Percentiles rank a stretch among this genome's conserved stretches.
Evolutionary conservation across 306 rosid genomes (phyloP).

Genomic region (Rosa rugosa): DNA sequence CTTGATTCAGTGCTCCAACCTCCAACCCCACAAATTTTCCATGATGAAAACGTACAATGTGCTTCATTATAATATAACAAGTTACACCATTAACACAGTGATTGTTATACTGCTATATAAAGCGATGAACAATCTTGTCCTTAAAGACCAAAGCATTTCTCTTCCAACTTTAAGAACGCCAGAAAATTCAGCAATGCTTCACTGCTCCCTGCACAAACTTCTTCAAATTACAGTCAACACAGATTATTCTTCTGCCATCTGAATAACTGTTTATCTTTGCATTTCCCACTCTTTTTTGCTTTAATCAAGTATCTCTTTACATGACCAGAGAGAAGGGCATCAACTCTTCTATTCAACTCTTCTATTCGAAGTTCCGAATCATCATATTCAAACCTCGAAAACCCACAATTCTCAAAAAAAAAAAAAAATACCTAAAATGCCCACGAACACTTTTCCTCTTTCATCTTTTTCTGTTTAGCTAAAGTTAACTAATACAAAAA

Average conservation of each 20-base stretch:
- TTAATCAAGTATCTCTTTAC: background rate
- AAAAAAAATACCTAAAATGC: background rate
- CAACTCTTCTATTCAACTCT: background rate
- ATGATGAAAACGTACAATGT: too few species aligned
- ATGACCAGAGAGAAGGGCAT: background rate
- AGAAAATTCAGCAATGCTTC: background rate
- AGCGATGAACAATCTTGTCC: background rate
- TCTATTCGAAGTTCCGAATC: background rate
- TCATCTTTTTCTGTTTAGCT: background rate
- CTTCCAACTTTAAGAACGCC: background rate
- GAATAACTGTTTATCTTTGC: background rate
- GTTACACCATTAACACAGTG: background rate
- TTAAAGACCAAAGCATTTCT: background rate
- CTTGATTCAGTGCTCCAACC: too few species aligned
- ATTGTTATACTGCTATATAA: background rate
- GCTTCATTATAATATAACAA: too few species aligned
- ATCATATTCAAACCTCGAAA: background rate
- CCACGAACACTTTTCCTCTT: background rate
- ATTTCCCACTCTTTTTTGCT: background rate
- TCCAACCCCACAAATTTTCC: background rate
- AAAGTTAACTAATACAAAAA: background rate
- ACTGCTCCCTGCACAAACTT: conserved; percentile 8
- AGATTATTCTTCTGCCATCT: background rate
- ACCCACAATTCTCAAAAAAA: background rate
- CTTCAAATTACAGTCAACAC: background rate